Evolutionary conservation across 768 basidiomycete genomes (phyloP).

Genomic region (Leccinellum rugosiceps): DNA sequence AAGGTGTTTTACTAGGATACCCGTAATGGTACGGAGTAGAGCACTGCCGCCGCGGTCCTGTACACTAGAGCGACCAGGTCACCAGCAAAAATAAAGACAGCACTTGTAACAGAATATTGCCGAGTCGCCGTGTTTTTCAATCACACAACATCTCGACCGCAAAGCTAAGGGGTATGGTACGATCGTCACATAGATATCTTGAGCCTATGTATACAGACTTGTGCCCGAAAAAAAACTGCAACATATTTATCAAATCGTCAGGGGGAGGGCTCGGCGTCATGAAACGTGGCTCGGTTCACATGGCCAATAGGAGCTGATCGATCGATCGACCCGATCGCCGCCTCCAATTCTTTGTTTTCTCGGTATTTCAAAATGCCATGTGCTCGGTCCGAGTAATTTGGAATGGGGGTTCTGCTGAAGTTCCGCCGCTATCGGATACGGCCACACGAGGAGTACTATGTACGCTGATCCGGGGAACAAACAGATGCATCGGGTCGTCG

Average conservation of each 20-base stretch:
- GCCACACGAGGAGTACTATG: no score
- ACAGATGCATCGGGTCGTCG: no score
- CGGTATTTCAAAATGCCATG: neutral
- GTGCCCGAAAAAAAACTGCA: no score
- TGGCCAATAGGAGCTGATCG: neutral
- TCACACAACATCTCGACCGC: no score
- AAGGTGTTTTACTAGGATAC: neutral
- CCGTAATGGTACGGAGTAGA: neutral
- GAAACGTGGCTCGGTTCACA: neutral
- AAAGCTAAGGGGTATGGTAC: no score
- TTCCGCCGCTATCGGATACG: no score
- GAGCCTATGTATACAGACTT: no score
- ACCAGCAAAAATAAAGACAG: neutral
- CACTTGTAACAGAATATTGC: neutral
- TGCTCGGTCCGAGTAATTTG: neutral
- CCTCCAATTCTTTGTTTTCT: neutral
- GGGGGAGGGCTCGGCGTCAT: no score
- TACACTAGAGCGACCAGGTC: neutral
- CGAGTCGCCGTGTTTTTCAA: no score
- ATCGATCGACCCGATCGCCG: neutral
- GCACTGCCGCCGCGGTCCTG: no score
- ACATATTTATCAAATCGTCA: neutral
- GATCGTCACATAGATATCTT: no score
- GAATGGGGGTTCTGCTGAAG: no score
- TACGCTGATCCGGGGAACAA: neutral